Percentiles rank a stretch among this genome's conserved stretches.
Evolutionary conservation across 2,329 filamentous ascomycete species (phyloP).

Genomic region (Claviceps sp.): DNA sequence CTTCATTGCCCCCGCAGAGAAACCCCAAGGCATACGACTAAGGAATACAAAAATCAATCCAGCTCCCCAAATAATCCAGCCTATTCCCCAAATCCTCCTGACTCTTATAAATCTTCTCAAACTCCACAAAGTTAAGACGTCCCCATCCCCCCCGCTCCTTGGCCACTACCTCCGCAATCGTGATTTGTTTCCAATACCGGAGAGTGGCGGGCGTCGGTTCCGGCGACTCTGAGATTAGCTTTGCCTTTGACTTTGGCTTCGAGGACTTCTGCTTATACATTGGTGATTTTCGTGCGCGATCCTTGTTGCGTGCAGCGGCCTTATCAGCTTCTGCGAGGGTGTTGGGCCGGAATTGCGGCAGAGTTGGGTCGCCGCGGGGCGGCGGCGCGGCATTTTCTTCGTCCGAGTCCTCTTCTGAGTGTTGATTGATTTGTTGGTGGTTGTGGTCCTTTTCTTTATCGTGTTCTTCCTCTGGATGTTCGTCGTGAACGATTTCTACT

Average conservation of each 20-base stretch:
- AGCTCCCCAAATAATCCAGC: conserved; percentile 72
- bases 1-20: neutral
- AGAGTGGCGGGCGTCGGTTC: conserved; percentile 22
- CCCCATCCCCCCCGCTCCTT: conserved; percentile 65
- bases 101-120: conserved; percentile 60
- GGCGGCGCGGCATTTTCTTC: conserved; percentile 10
- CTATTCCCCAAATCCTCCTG: conserved; percentile 48
- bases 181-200: conserved; percentile 40
- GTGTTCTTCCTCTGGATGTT: conserved; percentile 5
- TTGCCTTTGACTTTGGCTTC: neutral
- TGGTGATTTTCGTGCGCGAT: neutral
- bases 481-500: conserved; percentile 13
- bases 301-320: neutral
- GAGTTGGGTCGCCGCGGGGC: conserved; percentile 42
- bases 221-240: neutral
- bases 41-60: conserved; percentile 73
- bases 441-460: neutral
- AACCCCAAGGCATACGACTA: conserved; percentile 16
- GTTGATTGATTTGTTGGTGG: neutral
- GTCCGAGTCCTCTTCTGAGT: conserved; percentile 7
- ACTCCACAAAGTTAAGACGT: conserved; percentile 64
- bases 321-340: conserved; percentile 15
- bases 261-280: neutral
- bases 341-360: conserved; percentile 58
- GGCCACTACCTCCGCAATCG: conserved; percentile 55